phyloP scores from a whole-genome alignment of 805 yeast genomes.

The Candida qinlingensis region DNA sequence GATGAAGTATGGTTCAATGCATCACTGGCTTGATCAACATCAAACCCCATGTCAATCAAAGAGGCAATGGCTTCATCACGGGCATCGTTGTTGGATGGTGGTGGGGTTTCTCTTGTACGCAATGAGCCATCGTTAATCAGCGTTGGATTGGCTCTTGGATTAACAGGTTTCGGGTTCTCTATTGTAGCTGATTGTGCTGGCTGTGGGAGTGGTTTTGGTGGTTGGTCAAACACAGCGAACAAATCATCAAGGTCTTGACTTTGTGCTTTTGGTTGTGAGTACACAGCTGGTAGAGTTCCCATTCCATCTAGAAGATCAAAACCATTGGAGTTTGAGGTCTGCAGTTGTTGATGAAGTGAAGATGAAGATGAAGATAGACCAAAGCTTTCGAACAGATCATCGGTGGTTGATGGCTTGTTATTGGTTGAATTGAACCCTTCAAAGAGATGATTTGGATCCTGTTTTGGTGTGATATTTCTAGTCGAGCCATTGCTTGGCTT shows the following conservation, averaged over 20 bases:
- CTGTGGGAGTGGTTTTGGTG: constrained; percentile 9
- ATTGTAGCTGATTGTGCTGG: neutral
- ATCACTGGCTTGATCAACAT: constrained; percentile 49
- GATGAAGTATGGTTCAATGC: constrained; percentile 49
- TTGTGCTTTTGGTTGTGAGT: constrained; percentile 2
- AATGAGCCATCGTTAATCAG: neutral
- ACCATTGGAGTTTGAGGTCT: neutral
- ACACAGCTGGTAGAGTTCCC: neutral
- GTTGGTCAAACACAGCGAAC: constrained; percentile 28
- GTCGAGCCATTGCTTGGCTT: neutral
- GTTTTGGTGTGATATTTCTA: neutral
- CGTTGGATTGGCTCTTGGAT: neutral
- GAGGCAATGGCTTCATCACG: constrained; percentile 57
- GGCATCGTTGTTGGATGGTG: constrained; percentile 14
- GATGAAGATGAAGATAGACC: constrained; percentile 1
- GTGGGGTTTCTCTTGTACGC: constrained; percentile 4
- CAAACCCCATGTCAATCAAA: constrained; percentile 75
- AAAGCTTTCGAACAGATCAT: constrained; percentile 22
- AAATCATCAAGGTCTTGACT: constrained; percentile 25
- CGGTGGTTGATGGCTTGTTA: neutral
- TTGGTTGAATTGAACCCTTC: constrained; percentile 20
- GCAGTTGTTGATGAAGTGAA: neutral
- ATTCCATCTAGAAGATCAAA: too few species aligned
- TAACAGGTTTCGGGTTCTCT: constrained; percentile 5
- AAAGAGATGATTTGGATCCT: constrained; percentile 11